phyloP scores from a whole-genome alignment of 139 green algal genomes.

The Tetraselmis chui region DNA sequence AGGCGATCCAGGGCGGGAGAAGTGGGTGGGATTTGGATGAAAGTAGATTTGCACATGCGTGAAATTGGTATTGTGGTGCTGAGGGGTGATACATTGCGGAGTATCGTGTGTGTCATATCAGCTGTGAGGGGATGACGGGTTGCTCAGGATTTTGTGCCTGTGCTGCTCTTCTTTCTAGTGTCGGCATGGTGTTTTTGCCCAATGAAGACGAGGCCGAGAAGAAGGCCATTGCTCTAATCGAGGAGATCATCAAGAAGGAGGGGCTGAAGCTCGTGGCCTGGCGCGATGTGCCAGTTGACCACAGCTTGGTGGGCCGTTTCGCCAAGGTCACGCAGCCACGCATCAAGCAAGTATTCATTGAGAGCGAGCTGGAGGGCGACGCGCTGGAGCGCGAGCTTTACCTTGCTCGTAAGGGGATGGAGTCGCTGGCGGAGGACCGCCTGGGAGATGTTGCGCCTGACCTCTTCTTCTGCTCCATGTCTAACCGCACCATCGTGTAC shows the following conservation, averaged over 20 bases:
- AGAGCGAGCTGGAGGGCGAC: constrained; percentile 49
- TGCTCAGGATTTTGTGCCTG: too few species aligned
- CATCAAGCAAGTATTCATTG: constrained; percentile 81
- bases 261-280: constrained; percentile 83
- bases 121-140: too few species aligned
- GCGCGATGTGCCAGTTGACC: constrained; percentile 86
- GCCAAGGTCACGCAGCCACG: constrained; percentile 80
- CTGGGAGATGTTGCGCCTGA: constrained; percentile 34
- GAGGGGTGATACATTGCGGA: too few species aligned
- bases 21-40: too few species aligned
- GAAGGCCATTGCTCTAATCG: constrained; percentile 61
- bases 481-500: constrained; percentile 90
- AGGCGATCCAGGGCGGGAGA: too few species aligned
- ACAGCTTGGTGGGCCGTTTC: constrained; percentile 76
- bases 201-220: constrained; percentile 74
- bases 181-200: constrained; percentile 97
- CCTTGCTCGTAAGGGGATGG: constrained; percentile 86
- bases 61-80: too few species aligned
- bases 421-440: constrained; percentile 50
- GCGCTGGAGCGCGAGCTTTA: constrained; percentile 94
- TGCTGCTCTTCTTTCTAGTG: constrained; percentile 44
- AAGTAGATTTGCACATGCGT: too few species aligned
- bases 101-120: too few species aligned
- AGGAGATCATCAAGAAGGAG: constrained; percentile 58
- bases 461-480: constrained; percentile 89